phyloP scores from a whole-genome alignment of 768 basidiomycete species.

The Podaxis mareebaensis region DNA sequence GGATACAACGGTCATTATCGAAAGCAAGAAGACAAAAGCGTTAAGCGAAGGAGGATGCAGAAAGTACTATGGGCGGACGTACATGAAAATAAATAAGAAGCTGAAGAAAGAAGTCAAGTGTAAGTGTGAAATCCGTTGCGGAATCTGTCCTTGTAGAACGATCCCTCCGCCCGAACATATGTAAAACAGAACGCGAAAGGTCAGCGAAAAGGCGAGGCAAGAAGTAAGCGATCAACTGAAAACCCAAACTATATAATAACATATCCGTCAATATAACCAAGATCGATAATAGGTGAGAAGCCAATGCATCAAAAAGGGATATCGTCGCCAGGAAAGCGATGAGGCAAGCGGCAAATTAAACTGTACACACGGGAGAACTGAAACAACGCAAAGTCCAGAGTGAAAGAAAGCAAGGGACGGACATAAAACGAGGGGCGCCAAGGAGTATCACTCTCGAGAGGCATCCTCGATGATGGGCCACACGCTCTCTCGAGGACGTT shows the following conservation, averaged over 20 bases:
- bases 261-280: constrained; percentile 18
- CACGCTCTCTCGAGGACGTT: constrained; percentile 26
- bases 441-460: constrained; percentile 24
- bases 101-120: constrained; percentile 5
- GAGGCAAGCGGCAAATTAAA: constrained; percentile 4
- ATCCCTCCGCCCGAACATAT: constrained; percentile 13
- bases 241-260: constrained; percentile 12
- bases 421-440: not conserved
- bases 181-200: not conserved
- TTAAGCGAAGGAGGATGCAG: not conserved
- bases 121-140: not conserved
- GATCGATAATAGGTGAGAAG: constrained; percentile 11
- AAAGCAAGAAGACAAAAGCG: constrained; percentile 5
- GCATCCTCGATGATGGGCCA: constrained; percentile 33
- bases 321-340: constrained; percentile 6
- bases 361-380: constrained; percentile 11
- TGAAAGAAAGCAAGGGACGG: not conserved
- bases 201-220: constrained; percentile 9
- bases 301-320: constrained; percentile 5
- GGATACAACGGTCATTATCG: not conserved
- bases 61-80: constrained; percentile 25
- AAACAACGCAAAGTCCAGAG: constrained; percentile 5
- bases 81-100: constrained; percentile 16
- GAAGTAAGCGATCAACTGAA: constrained; percentile 11
- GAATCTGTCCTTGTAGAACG: constrained; percentile 15